A percentile compares a stretch with the other conserved stretches of the same genome.
Evolutionary conservation across 306 rosid species (phyloP).

Genomic region (Cicer yamashitae): DNA sequence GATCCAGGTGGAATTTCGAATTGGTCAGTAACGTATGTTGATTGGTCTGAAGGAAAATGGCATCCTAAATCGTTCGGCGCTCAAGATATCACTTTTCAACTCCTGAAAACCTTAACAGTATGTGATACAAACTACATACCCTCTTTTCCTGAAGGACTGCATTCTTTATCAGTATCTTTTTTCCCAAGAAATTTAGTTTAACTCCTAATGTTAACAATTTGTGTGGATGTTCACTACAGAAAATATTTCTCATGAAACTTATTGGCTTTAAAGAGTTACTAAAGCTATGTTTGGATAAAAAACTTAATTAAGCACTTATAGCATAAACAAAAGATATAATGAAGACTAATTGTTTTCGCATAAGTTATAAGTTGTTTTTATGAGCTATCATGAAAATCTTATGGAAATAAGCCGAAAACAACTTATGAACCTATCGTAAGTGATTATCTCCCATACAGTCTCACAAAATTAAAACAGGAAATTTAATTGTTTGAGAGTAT

Average conservation of each 20-base stretch:
- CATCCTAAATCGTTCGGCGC: constrained; percentile 78
- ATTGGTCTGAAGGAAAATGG: constrained; percentile 98
- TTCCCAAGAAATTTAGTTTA: background rate
- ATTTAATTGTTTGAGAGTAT: background rate
- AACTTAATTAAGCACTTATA: too few species aligned
- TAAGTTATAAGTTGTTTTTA: too few species aligned
- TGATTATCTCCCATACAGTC: too few species aligned
- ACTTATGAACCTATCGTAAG: too few species aligned
- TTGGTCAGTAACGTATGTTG: constrained; percentile 93
- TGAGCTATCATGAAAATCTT: too few species aligned
- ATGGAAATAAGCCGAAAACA: too few species aligned
- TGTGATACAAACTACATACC: constrained; percentile 41
- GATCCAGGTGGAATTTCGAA: constrained; percentile 89
- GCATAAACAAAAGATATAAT: too few species aligned
- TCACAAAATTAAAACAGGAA: background rate
- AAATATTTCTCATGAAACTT: background rate
- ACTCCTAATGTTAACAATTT: background rate
- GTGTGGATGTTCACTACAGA: background rate
- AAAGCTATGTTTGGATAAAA: background rate
- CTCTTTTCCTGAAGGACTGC: constrained; percentile 8
- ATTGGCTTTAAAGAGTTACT: background rate
- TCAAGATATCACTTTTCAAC: constrained; percentile 62
- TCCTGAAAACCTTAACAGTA: constrained; percentile 76
- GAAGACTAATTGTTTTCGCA: too few species aligned
- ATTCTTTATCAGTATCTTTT: background rate